Evolutionary conservation across 768 basidiomycete species (phyloP).

Genomic region (Pholiota microspora): DNA sequence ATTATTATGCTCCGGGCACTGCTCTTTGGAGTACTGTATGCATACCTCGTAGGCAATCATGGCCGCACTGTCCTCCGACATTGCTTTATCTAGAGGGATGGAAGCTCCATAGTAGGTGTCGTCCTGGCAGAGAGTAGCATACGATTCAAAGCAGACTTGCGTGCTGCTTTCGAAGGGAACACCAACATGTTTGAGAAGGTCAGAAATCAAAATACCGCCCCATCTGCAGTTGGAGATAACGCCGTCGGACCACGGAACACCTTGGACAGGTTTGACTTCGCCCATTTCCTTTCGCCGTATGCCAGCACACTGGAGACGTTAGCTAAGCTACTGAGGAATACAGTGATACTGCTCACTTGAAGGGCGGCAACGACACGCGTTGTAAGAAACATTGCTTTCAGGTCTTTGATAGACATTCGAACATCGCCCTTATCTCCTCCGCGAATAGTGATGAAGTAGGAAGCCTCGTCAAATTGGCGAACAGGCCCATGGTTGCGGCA

Average conservation of each 20-base stretch:
- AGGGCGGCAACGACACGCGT: constrained; percentile 51
- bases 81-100: constrained; percentile 49
- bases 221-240: constrained; percentile 71
- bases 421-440: constrained; percentile 31
- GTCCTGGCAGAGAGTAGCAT: constrained; percentile 59
- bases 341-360: constrained; percentile 38
- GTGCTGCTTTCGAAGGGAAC: constrained; percentile 30
- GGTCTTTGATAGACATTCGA: constrained; percentile 33
- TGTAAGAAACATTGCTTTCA: constrained; percentile 39
- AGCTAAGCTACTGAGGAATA: neutral
- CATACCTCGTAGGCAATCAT: constrained; percentile 61
- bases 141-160: constrained; percentile 62
- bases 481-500: constrained; percentile 72
- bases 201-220: constrained; percentile 58
- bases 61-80: constrained; percentile 48
- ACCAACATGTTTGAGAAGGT: constrained; percentile 48
- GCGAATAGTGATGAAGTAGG: constrained; percentile 39
- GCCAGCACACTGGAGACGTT: constrained; percentile 51
- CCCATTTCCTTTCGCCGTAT: constrained; percentile 68
- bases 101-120: constrained; percentile 64
- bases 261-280: constrained; percentile 51
- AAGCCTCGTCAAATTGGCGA: constrained; percentile 44
- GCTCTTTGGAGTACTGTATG: neutral
- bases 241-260: constrained; percentile 64
- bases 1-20: neutral